A percentile compares a stretch with the other conserved stretches of the same genome.
phyloP scores from a whole-genome alignment of 2,329 filamentous ascomycete species.

The Hortaea sp. region DNA sequence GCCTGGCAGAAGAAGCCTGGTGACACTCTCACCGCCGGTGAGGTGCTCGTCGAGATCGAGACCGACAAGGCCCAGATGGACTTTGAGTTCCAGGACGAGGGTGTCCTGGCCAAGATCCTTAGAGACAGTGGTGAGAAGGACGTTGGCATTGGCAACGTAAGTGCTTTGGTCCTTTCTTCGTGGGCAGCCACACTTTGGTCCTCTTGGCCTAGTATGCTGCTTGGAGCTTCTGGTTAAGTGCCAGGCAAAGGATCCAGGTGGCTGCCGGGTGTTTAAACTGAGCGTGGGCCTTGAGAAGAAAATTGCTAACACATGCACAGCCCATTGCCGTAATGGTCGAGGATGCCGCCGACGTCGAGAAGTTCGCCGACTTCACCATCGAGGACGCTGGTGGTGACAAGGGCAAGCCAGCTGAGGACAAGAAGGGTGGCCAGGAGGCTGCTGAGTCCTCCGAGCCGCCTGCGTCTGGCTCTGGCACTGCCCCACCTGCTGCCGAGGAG shows the following conservation, averaged over 20 bases:
- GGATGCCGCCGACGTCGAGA: constrained; percentile 74
- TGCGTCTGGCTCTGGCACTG: constrained; percentile 47
- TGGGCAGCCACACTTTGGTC: background rate
- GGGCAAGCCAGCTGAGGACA: constrained; percentile 47
- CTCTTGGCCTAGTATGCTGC: background rate
- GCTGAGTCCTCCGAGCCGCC: constrained; percentile 52
- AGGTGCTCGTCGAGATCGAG: constrained; percentile 76
- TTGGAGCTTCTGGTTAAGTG: no score
- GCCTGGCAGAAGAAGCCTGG: constrained; percentile 96
- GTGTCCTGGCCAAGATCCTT: constrained; percentile 86
- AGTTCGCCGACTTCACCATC: constrained; percentile 80
- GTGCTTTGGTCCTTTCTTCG: constrained; percentile 30
- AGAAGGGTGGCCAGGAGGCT: constrained; percentile 53
- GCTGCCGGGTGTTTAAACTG: background rate
- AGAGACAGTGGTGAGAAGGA: constrained; percentile 93
- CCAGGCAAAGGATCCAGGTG: background rate
- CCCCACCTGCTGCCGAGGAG: constrained; percentile 41
- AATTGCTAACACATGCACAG: constrained; percentile 37
- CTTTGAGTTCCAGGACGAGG: constrained; percentile 98
- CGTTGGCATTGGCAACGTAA: constrained; percentile 83
- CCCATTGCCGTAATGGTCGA: constrained; percentile 94
- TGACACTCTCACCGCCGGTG: constrained; percentile 76
- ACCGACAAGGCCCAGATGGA: constrained; percentile 99
- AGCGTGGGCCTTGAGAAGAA: background rate
- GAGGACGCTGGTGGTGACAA: constrained; percentile 85